phyloP scores from a whole-genome alignment of 495 filamentous ascomycete genomes.

The Aspergillus biplanus region DNA sequence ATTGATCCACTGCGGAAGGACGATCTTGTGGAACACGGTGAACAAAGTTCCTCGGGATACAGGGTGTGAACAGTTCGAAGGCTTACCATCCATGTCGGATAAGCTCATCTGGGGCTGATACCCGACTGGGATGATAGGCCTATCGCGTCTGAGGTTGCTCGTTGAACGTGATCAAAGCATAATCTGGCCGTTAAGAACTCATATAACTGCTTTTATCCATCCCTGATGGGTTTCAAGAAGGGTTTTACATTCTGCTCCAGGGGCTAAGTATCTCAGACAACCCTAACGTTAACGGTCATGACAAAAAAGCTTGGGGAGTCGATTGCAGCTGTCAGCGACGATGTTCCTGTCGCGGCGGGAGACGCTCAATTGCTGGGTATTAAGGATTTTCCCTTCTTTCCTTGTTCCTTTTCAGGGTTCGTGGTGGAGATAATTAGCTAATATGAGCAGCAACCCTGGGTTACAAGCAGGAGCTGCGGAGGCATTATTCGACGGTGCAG shows the following conservation, averaged over 20 bases:
- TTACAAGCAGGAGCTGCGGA: constrained; percentile 71
- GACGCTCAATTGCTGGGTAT: constrained; percentile 41
- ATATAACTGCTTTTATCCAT: background rate
- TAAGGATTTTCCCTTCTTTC: constrained; percentile 3
- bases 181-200: background rate
- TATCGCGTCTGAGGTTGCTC: background rate
- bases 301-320: constrained; percentile 17
- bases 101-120: background rate
- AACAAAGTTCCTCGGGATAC: too few species aligned
- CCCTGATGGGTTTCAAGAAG: background rate
- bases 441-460: constrained; percentile 47
- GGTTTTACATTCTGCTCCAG: background rate
- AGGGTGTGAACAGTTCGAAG: too few species aligned
- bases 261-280: background rate
- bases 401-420: background rate
- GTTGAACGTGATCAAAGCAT: background rate
- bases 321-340: constrained; percentile 14
- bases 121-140: background rate
- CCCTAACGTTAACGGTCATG: constrained; percentile 8
- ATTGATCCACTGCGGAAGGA: background rate
- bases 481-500: constrained; percentile 68
- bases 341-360: constrained; percentile 22
- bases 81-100: background rate
- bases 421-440: background rate
- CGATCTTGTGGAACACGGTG: background rate